Evolutionary conservation across 768 basidiomycete species (phyloP).

Genomic region (Agaricus sinodeliciosus): DNA sequence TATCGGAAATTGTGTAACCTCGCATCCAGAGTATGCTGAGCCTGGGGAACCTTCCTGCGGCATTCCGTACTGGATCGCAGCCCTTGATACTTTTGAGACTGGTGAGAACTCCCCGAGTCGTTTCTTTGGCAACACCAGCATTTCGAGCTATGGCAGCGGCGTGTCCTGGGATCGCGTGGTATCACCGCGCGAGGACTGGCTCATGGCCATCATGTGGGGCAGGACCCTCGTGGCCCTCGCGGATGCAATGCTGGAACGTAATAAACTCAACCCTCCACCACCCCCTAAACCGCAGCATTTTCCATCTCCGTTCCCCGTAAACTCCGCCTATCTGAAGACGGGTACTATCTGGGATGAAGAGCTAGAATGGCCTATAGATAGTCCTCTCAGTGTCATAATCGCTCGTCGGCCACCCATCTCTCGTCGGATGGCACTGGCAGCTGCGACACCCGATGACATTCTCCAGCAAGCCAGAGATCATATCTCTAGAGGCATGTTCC

Average conservation of each 20-base stretch:
- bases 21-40: conserved; percentile 41
- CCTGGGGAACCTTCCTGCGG: conserved; percentile 48
- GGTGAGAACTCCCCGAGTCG: conserved; percentile 49
- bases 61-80: conserved; percentile 58
- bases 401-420: conserved; percentile 13
- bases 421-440: conserved; percentile 11
- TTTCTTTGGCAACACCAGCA: not conserved
- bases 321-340: conserved; percentile 8
- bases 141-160: not conserved
- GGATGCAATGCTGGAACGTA: conserved; percentile 38
- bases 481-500: conserved; percentile 62
- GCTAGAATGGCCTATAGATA: conserved; percentile 9
- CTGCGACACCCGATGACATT: conserved; percentile 4
- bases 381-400: conserved; percentile 13
- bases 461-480: conserved; percentile 54
- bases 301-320: conserved; percentile 9
- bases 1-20: conserved; percentile 54
- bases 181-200: conserved; percentile 53
- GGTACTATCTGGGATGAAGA: conserved; percentile 10
- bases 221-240: conserved; percentile 57
- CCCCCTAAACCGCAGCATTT: not conserved
- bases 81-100: conserved; percentile 64
- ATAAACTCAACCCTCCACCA: conserved; percentile 13
- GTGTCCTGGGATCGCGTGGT: not conserved
- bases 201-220: conserved; percentile 62